Evolutionary conservation across 2,329 filamentous ascomycete genomes (phyloP), one percentile per base, ranked within the genome.

Genomic region (Thyridium curvatum): DNA sequence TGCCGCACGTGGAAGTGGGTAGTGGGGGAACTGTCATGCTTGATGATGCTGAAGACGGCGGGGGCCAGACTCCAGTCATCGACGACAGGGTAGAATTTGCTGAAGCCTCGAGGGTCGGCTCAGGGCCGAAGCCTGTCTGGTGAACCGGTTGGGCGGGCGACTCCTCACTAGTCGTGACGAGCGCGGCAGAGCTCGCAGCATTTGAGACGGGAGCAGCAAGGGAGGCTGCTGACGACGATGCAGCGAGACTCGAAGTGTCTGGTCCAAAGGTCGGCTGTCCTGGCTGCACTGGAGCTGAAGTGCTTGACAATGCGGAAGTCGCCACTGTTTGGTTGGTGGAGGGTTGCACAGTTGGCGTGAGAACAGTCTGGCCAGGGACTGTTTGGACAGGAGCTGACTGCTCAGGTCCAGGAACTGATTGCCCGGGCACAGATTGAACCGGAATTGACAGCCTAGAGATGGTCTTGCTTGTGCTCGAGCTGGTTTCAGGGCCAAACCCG

Each of bases 1-100:
- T 37, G 14, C 37, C 42, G 30, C 47, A 50, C 5, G 33, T 32
- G 10, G 34, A 26, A 26, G 21, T 26, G 12, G 34, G 18, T 3
- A 30, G 36, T 4, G 36, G 26, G 4, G 36, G 36, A 7, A 17
- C 13, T 12, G 30, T 8, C 12, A 18, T 38, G 36, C 12, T 16
- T 8, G 29, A 32, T 29, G 12, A 13, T 32, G n/a, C 28, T 21
- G 30, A 15, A 14, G 30, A 10, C 21, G 21, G 21, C 21, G 21
- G 21, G 6, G 21, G 21, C 21, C 21, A 26, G 21, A 26, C 10
- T 26, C 21, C 21, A 26, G 21, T 26, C 21, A 26, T 26, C 21
- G 21, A 26, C 21, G 21, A 26, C n/a, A n/a, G n/a, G 10, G 21
- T 26, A 26, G 21, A 10, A 10, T 26, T 26, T 6, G 6, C 21